A percentile compares a stretch with the other conserved stretches of the same genome.
Evolutionary conservation across 768 basidiomycete species (phyloP).

Genomic region (Auriculariales sp.): DNA sequence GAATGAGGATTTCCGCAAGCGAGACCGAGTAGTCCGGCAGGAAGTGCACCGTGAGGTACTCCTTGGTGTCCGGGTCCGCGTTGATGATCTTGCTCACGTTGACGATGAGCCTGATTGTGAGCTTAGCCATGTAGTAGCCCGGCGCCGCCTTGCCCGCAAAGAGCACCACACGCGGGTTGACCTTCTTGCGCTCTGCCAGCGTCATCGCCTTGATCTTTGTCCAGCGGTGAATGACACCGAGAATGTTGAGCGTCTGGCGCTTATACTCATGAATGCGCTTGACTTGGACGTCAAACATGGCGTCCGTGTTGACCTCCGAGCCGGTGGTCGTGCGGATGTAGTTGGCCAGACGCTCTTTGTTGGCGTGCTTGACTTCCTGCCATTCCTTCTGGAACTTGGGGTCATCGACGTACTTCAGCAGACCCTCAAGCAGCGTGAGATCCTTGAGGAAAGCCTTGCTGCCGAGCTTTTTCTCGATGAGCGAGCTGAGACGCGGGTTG

Average conservation of each 20-base stretch:
- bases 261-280: constrained; percentile 88
- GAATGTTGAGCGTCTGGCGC: constrained; percentile 90
- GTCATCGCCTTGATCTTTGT: constrained; percentile 65
- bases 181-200: constrained; percentile 65
- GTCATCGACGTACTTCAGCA: constrained; percentile 60
- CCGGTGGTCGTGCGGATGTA: constrained; percentile 61
- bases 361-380: constrained; percentile 73
- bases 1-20: constrained; percentile 70
- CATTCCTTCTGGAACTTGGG: constrained; percentile 64
- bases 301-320: constrained; percentile 52
- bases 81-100: constrained; percentile 67
- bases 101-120: constrained; percentile 87
- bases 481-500: constrained; percentile 74
- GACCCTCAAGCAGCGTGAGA: constrained; percentile 58
- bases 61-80: constrained; percentile 74
- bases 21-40: constrained; percentile 44
- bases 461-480: constrained; percentile 65
- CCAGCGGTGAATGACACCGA: constrained; percentile 81
- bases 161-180: constrained; percentile 80
- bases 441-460: constrained; percentile 79
- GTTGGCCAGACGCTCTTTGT: constrained; percentile 79
- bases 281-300: constrained; percentile 87
- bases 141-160: constrained; percentile 98
- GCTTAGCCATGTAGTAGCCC: constrained; percentile 86
- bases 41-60: constrained; percentile 83